phyloP scores from a whole-genome alignment of 1,139 yeast genomes.

The Maudiozyma humilis region DNA sequence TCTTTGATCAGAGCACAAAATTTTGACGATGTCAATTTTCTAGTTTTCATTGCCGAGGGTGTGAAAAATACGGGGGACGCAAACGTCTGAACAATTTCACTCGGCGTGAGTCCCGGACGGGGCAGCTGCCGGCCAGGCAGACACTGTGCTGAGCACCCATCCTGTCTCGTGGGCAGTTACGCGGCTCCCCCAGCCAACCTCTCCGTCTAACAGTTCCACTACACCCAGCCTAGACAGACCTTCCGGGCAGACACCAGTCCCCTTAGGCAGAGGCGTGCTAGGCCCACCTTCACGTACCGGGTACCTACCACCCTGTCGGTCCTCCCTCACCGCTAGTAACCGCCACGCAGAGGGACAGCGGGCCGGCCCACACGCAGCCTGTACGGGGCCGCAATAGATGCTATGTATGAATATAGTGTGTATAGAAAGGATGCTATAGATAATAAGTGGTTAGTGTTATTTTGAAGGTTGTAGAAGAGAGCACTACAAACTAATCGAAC shows the following conservation, averaged over 20 bases:
- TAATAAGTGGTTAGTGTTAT: no score
- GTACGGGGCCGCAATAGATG: neutral
- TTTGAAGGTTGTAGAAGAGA: neutral
- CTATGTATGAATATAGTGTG: neutral
- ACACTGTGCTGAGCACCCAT: no score
- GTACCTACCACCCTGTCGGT: neutral
- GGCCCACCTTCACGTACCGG: no score
- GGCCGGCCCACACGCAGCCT: neutral
- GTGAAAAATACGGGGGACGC: neutral
- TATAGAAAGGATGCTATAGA: neutral
- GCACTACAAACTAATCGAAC: slow-evolving; percentile 13
- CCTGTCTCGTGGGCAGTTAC: no score
- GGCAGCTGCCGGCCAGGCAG: no score
- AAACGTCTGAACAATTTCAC: neutral
- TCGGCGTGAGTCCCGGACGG: no score
- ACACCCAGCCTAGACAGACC: neutral
- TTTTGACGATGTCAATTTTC: no score
- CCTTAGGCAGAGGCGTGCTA: no score
- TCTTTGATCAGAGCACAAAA: no score
- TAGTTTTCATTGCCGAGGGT: neutral
- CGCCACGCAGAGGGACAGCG: neutral
- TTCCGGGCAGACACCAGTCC: no score
- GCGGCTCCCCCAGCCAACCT: no score
- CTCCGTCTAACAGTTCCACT: neutral
- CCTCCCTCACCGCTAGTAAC: neutral